Evolutionary conservation across 1,284 basidiomycete species (phyloP).

Genomic region (Sphagnurus paluster): DNA sequence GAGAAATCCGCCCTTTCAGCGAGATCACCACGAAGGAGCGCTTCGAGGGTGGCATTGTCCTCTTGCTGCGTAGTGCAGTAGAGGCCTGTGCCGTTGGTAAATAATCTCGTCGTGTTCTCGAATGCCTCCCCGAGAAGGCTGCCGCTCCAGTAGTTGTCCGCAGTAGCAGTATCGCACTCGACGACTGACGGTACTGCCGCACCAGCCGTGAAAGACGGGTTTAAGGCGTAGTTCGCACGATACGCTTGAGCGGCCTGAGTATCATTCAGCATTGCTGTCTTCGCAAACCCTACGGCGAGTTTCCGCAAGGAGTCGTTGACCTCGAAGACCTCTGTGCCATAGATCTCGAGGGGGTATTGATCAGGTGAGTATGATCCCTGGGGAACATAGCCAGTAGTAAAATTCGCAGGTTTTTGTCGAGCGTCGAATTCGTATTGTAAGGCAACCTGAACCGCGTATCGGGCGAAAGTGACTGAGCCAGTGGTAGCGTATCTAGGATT

Average conservation of each 20-base stretch:
- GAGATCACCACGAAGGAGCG: neutral
- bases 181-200: neutral
- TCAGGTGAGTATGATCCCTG: neutral
- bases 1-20: neutral
- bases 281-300: constrained; percentile 11
- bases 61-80: neutral
- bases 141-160: neutral
- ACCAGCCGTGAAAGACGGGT: neutral
- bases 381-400: neutral
- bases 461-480: neutral
- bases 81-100: neutral
- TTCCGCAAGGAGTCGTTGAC: constrained; percentile 12
- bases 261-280: constrained; percentile 6
- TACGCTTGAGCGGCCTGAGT: constrained; percentile 8
- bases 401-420: neutral
- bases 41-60: neutral
- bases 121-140: neutral
- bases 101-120: neutral
- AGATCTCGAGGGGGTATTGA: neutral
- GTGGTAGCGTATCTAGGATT: neutral
- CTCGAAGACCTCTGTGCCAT: constrained; percentile 13
- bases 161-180: neutral
- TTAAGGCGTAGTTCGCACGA: constrained; percentile 2
- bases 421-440: constrained; percentile 1
- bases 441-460: neutral